Conservation (phyloP, 768 basidiomycete species). For the Kwoniella sp. region DNA sequence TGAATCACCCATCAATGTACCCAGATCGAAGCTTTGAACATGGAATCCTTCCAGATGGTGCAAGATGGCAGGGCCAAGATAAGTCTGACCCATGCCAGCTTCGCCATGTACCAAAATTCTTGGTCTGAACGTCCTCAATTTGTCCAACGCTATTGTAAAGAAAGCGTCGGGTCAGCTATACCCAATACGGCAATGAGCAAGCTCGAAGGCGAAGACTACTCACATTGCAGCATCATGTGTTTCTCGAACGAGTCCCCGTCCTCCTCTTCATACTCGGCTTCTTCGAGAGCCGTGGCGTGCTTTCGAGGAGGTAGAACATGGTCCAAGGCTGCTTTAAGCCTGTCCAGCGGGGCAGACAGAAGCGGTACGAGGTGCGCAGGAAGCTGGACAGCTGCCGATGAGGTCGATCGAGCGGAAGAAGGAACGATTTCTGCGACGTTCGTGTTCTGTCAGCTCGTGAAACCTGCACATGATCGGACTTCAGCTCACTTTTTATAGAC, state of each 20-base stretch:
- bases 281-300: slow-evolving; percentile 81
- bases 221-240: slow-evolving; percentile 85
- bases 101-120: slow-evolving; percentile 79
- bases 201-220: slow-evolving; percentile 41
- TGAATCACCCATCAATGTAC: slow-evolving; percentile 82
- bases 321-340: slow-evolving; percentile 71
- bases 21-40: slow-evolving; percentile 89
- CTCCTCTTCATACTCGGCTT: slow-evolving; percentile 89
- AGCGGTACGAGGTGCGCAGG: slow-evolving; percentile 82
- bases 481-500: slow-evolving; percentile 81
- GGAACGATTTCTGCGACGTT: slow-evolving; percentile 80
- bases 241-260: slow-evolving; percentile 79
- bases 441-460: not conserved
- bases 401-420: slow-evolving; percentile 86
- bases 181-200: not conserved
- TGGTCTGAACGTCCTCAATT: slow-evolving; percentile 84
- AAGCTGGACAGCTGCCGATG: slow-evolving; percentile 80
- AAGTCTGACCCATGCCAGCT: slow-evolving; percentile 85
- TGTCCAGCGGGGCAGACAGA: slow-evolving; percentile 68
- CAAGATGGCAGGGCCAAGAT: slow-evolving; percentile 84
- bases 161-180: not conserved
- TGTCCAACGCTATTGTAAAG: slow-evolving; percentile 74
- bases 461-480: too few species aligned
- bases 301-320: slow-evolving; percentile 79
- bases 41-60: slow-evolving; percentile 96